Percentiles rank a stretch among this genome's conserved stretches.
These are phyloP conservation scores for Nadsonia starkeyi-henricii DNA, from an alignment of 1,139 yeast genomes.

Conservation along the genomic window DNA sequence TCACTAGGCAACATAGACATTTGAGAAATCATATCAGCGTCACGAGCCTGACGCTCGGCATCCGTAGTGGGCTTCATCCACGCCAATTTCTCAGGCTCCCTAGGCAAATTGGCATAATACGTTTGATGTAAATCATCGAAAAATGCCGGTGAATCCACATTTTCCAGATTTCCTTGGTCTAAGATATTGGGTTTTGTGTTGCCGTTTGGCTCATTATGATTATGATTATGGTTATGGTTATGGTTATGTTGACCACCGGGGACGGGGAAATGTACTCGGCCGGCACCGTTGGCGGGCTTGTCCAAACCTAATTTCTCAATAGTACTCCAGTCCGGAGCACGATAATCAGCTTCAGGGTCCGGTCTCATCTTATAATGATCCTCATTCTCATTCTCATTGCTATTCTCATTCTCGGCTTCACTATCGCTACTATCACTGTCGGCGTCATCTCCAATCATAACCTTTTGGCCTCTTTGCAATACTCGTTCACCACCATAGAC, in stretches of 20 bases:
- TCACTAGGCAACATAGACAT: conserved; percentile 28
- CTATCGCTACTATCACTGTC: neutral
- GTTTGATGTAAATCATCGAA: conserved; percentile 66
- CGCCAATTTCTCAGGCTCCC: conserved; percentile 64
- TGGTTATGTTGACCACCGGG: conserved; percentile 21
- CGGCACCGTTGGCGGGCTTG: conserved; percentile 22
- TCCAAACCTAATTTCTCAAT: conserved; percentile 17
- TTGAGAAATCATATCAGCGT: conserved; percentile 22
- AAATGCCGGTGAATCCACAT: conserved; percentile 41
- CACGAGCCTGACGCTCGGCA: conserved; percentile 21
- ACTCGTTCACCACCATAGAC: conserved; percentile 35
- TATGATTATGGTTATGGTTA: neutral
- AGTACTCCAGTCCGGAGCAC: conserved; percentile 7
- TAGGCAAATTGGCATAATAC: conserved; percentile 81
- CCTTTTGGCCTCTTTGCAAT: neutral
- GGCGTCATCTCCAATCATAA: neutral
- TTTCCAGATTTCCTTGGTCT: too few species aligned
- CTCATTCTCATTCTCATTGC: too few species aligned
- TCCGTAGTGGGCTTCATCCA: conserved; percentile 64
- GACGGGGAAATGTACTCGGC: conserved; percentile 50
- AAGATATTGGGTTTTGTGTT: conserved; percentile 35
- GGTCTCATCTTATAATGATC: neutral
- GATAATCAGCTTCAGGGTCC: neutral
- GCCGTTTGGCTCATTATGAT: neutral
- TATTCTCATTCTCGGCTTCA: conserved; percentile 1